Evolutionary conservation across 345 rosid species (phyloP), one percentile per base, ranked within the genome.

Genomic region (Populus deltoides): DNA sequence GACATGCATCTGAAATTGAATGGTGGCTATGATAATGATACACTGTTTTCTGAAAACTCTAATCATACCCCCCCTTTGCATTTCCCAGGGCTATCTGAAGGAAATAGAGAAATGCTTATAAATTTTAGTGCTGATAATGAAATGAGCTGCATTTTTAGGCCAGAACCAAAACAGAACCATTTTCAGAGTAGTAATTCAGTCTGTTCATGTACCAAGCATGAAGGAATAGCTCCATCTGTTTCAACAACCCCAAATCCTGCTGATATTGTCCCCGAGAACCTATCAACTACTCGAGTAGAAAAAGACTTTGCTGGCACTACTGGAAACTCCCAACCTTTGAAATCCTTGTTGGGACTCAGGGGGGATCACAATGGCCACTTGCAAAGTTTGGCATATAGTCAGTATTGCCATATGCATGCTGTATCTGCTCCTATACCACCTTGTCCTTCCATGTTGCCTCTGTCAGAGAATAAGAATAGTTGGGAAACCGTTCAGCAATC

Each of bases 361-460:
- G 86, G 85, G 29, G 74, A 83, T 29, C 80, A 68, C 66, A 78
- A 79, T 12, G 69, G 49, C 69, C 82, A 77, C 61, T 79, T 83
- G 3, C 16, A 47, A 68, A 83, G 65, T 47, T 39, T 77, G 66
- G 18, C 25, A 36, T 77, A 53, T 47, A 75, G 81, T 71, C 75
- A 69, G 57, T 31, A 18, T 27, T 78, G 63, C 68, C 66, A 76
- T 24, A 22, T 76, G 66, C 69, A 43, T 73, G 61, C 59, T 43
- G 20, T 47, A 22, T 67, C 73, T 33, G 76, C 74, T 3, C 72
- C 71, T 49, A 1, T 39, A 2, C 35, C 66, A n/a, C 49, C 49
- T 20, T 3, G 35, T 69, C 75, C 82, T 62, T 27, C 71, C 66
- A 38, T 74, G 72, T 38, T 66, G 8, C 25, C 74, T 51, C 80